Base-by-base conservation (phyloP, 805 yeast species). In the Candida berthetii region DNA sequence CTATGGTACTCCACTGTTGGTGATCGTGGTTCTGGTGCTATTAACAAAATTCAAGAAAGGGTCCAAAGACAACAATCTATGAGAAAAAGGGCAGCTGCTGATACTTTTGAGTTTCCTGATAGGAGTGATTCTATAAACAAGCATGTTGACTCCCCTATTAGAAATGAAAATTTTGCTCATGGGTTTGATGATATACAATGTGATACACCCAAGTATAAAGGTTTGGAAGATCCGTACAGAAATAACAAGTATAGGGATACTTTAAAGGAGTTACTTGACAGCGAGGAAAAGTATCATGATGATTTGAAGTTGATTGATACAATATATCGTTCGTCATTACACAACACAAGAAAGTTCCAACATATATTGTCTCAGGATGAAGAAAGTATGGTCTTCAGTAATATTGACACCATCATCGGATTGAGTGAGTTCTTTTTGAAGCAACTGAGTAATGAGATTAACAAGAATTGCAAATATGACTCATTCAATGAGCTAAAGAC, bases 301-400 rank as follows among this genome's bases (percentile, higher is more conserved):
- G 50, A 58, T 16, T 39, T 72, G 44, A 51, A 45, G 8, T 38
- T 60, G 9, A 50, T 65, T 15, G 54, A 58, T 18, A 37, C 57
- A 6, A 57, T 69, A 1, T 67, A 62, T 38, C 51, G 66, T 9
- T 57, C 62, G 6, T 48, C 61, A 10, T 47, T 68, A 20, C 52
- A 52, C 33, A 59, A 55, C 36, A 57, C 61, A 6, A 47, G 44
- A 24, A 54, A 54, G 22, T 58, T 56, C 35, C 55, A 52, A 18
- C 49, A 61, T 36, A 58, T 63, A 13, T 49, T 72, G 10, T 48
- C 63, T 20, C 39, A 49, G 5, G 54, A 55, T 19, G 74, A 72
- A 27, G 66, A 65, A 41, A 36, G 62, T 5, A 40, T 64, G 7
- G 47, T 74, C 2, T 73, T 74, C 55, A 72, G 75, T 1, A 71